A percentile compares a stretch with the other conserved stretches of the same genome.
Conservation (phyloP, 345 rosid genomes). For the Sonneratia caseolaris region DNA sequence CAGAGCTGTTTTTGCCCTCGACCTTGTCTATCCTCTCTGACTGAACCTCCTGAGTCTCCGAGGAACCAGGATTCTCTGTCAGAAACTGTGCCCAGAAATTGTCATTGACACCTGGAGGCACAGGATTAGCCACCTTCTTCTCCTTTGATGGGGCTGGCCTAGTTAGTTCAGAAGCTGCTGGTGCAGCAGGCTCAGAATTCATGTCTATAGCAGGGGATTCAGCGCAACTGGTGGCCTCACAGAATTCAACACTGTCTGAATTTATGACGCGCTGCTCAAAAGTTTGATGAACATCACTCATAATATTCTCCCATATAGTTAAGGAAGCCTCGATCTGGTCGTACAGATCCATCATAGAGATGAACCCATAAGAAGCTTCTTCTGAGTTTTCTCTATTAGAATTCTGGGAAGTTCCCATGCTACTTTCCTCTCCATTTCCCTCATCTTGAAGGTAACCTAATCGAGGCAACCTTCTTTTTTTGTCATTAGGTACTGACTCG, state of each 20-base stretch:
- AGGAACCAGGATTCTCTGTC: slow-evolving; percentile 91
- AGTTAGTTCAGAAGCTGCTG: slow-evolving; percentile 12
- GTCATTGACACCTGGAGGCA: slow-evolving; percentile 68
- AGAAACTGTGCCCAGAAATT: slow-evolving; percentile 93
- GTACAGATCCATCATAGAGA: slow-evolving; percentile 38
- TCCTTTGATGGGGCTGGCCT: slow-evolving; percentile 32
- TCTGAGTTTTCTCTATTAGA: slow-evolving; percentile 26
- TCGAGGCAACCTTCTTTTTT: slow-evolving; percentile 60
- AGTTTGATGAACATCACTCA: slow-evolving; percentile 26
- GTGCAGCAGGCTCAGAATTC: slow-evolving; percentile 5
- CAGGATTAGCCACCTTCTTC: slow-evolving; percentile 26
- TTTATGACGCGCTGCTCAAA: slow-evolving; percentile 20
- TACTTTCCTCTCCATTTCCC: slow-evolving; percentile 32
- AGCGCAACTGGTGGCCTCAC: slow-evolving; percentile 66
- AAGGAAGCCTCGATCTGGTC: slow-evolving; percentile 61
- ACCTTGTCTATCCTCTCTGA: slow-evolving; percentile 61
- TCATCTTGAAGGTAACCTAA: slow-evolving; percentile 36
- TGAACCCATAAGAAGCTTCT: slow-evolving; percentile 16
- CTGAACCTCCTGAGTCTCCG: slow-evolving; percentile 60
- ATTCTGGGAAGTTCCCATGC: slow-evolving; percentile 22
- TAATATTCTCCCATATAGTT: slow-evolving; percentile 64
- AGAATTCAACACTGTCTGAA: slow-evolving; percentile 26
- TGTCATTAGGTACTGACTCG: slow-evolving; percentile 41
- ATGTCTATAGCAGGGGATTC: slow-evolving; percentile 42
- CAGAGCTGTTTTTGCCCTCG: slow-evolving; percentile 39